Conservation (phyloP, 495 filamentous ascomycete species). For the Penicillium macrosclerotiorum region DNA sequence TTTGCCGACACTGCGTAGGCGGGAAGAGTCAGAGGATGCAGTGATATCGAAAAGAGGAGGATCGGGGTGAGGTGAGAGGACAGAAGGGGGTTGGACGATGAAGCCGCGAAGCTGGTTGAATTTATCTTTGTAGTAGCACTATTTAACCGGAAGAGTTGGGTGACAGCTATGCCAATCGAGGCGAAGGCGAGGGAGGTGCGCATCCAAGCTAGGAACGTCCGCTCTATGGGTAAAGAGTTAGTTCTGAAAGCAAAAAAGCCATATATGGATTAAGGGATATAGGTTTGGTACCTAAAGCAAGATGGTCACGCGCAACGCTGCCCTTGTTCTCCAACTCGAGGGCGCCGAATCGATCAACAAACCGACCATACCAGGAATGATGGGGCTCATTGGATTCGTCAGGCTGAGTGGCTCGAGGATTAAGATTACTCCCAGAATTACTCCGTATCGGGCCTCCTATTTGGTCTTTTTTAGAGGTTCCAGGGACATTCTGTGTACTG, state of each 20-base stretch:
- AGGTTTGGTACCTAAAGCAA: slow-evolving; percentile 83
- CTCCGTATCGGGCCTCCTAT: neutral
- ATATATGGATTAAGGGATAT: neutral
- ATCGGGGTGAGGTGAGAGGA: slow-evolving; percentile 20
- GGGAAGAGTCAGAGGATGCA: slow-evolving; percentile 17
- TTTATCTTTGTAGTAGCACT: slow-evolving; percentile 38
- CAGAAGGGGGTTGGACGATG: slow-evolving; percentile 11
- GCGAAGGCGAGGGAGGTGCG: slow-evolving; percentile 94
- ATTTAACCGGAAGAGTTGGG: slow-evolving; percentile 94
- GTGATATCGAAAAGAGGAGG: slow-evolving; percentile 13
- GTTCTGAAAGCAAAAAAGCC: slow-evolving; percentile 16
- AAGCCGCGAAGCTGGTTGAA: slow-evolving; percentile 1
- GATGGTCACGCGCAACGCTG: slow-evolving; percentile 89
- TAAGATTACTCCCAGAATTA: neutral
- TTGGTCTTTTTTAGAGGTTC: neutral
- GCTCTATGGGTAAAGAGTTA: slow-evolving; percentile 56
- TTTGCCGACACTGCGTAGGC: slow-evolving; percentile 80
- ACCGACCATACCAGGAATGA: slow-evolving; percentile 48
- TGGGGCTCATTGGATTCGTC: slow-evolving; percentile 14
- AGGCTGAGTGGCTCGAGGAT: neutral
- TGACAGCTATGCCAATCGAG: slow-evolving; percentile 92
- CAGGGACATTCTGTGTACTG: neutral
- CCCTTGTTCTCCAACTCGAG: slow-evolving; percentile 97
- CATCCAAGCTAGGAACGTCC: slow-evolving; percentile 96
- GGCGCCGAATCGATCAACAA: slow-evolving; percentile 69